A percentile compares a stretch with the other conserved stretches of the same genome.
Conservation (phyloP, 108 stramenopile species). For the Fistulifera solaris region DNA sequence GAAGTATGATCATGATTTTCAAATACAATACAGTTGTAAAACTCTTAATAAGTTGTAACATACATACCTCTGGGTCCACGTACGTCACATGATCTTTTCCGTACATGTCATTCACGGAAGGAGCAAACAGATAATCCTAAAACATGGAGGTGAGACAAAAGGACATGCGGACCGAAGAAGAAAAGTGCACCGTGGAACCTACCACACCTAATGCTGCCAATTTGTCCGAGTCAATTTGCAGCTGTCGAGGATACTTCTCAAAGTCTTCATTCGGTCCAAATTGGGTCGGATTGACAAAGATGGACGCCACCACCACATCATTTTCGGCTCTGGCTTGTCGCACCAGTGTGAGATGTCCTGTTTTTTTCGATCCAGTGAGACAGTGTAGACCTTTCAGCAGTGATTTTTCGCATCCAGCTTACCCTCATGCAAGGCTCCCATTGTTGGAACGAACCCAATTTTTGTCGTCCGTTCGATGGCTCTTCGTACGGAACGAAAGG, state of each 20-base stretch:
- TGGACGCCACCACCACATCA: conserved; percentile 81
- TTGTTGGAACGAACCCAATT: conserved; percentile 95
- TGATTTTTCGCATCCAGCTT: background rate
- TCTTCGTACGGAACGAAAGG: conserved; percentile 32
- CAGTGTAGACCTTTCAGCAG: background rate
- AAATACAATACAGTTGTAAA: too few relatives aligned
- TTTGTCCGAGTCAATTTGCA: conserved; percentile 68
- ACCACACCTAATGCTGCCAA: conserved; percentile 62
- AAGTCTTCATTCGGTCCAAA: conserved; percentile 93
- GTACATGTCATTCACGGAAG: conserved; percentile 61
- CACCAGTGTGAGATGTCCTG: conserved; percentile 70
- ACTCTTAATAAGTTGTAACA: background rate
- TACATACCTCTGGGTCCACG: conserved; percentile 49
- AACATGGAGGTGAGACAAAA: background rate
- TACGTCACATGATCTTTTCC: conserved; percentile 58
- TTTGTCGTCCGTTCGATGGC: background rate
- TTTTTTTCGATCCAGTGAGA: too few relatives aligned
- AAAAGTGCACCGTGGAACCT: conserved; percentile 8
- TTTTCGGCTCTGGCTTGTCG: conserved; percentile 64
- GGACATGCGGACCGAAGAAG: background rate
- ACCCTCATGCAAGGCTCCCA: conserved; percentile 98
- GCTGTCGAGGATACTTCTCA: conserved; percentile 88
- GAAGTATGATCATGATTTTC: too few relatives aligned
- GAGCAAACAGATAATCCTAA: conserved; percentile 75
- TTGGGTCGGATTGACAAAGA: conserved; percentile 98